Base-by-base conservation (phyloP, 371 early-diverging fungal genomes). In the Mucor racemosus region DNA sequence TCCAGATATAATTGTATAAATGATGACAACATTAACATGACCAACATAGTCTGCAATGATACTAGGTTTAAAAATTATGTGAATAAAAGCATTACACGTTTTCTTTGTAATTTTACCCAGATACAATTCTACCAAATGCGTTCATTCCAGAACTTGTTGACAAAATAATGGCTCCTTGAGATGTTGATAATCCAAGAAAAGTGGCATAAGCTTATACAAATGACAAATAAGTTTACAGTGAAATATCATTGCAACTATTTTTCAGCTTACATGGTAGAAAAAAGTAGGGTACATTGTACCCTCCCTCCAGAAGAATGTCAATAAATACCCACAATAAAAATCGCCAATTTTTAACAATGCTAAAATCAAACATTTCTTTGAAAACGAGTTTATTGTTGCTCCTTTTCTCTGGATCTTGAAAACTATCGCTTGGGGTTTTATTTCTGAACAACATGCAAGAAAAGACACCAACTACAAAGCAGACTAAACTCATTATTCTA, bases 251-350 rank as follows among this genome's bases (percentile, higher is more conserved):
- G 5, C 13, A 1, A 40, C 8, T 7, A 0, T 14, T 3, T 17
- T 38, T 1, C n/a, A 8, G 36, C 60, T 62, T 64, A 76, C 76
- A 67, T 55, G 90, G 86, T 17, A 90, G 34, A 50, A 74, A 85
- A 65, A 85, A 87, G 68, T 81, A 82, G 0, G 90, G 90, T 3
- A 87, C 75, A 46, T 84, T 83, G 46, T 81, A 87, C 3, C 75
- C 88, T 19, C 73, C 71, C 14, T 78, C 72, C 1, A 73, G 61
- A 31, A 85, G 71, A 34, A 83, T 58, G 35, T 75, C 73, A 33
- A 70, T 72, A 14, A 60, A 60, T 35, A 74, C 75, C 68, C 84
- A 76, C 5, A 79, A 34, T 21, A 80, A 60, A 65, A 85, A 79
- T 35, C 79, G 75, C 50, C 72, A 60, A 38, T 88, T 79, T 59